Evolutionary conservation across 805 yeast genomes (phyloP), one percentile per base, ranked within the genome.

Genomic region (Ogataea ganodermae): DNA sequence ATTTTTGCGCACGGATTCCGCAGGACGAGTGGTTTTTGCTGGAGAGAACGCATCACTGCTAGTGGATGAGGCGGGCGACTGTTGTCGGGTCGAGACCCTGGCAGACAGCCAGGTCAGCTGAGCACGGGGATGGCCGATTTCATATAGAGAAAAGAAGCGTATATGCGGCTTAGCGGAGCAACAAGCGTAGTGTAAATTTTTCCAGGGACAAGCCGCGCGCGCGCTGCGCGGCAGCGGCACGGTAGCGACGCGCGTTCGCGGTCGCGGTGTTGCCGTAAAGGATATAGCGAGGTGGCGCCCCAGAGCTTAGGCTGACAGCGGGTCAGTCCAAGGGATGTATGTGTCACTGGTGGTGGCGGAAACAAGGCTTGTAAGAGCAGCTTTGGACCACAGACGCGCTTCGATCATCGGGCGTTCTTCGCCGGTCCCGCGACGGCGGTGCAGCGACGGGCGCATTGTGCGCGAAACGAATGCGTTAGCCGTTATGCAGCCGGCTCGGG

Each of bases 1-100:
- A 9, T 48, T 51, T 7, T 53, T 74, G 37, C 56, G 50, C 24
- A 68, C 75, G 9, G 65, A 71, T 44, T 40, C 42, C 1, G 39
- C 51, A 0, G 67, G 72, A 3, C 58, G 60, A 32, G 73, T 69
- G 2, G 57, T 66, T 1, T 72, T 52, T 48, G 47, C 49, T 9
- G 43, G 45, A 26, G 42, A 39, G 10, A 42, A 35, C 4, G 46
- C 33, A 8, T 12, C 12, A 9, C 23, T 45, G 16, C 35, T 54
- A 22, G 36, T 48, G 4, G 46, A 45, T 24, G 50, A 48, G 26
- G 30, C 26, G n/a, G 48, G 45, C 2, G 51, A 46, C 0, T 40
- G 44, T 3, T 57, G 61, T 42, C 12, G 32, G 3, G 61, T 57
- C 10, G 42, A 49, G 7, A 12, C 55, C 6, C 46, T 59, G 31